Conservation (phyloP, 1,284 basidiomycete species). For the Puccinia hordei region DNA sequence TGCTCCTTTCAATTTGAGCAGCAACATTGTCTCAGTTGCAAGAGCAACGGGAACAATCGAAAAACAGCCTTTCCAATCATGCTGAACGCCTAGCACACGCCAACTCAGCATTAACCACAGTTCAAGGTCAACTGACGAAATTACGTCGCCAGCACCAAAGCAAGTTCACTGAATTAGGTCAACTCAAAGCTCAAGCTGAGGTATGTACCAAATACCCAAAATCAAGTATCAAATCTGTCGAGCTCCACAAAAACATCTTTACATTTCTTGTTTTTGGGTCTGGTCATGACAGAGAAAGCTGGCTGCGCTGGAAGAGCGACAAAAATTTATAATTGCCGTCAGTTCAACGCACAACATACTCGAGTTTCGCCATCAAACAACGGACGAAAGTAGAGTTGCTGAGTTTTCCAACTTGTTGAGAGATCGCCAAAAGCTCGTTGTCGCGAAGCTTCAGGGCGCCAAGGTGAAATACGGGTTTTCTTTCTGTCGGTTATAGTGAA, state of each 20-base stretch:
- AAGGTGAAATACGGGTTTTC: constrained; percentile 63
- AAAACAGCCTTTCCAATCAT: constrained; percentile 28
- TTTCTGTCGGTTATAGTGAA: background rate
- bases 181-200: constrained; percentile 58
- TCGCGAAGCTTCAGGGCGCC: constrained; percentile 66
- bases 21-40: constrained; percentile 32
- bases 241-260: background rate
- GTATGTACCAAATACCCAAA: constrained; percentile 54
- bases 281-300: constrained; percentile 68
- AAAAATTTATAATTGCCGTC: constrained; percentile 72
- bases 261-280: background rate
- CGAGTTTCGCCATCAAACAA: constrained; percentile 70
- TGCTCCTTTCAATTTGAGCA: constrained; percentile 21
- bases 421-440: constrained; percentile 67
- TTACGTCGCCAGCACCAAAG: constrained; percentile 51
- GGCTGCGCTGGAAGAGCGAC: constrained; percentile 72
- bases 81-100: constrained; percentile 26
- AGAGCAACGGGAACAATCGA: constrained; percentile 36
- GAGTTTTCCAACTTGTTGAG: constrained; percentile 70
- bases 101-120: constrained; percentile 55
- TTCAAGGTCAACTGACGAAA: constrained; percentile 57
- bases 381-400: constrained; percentile 69
- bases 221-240: background rate
- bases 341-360: constrained; percentile 71
- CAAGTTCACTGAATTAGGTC: constrained; percentile 55